Conservation (phyloP, 495 filamentous ascomycete species). For the Podospora appendiculata region DNA sequence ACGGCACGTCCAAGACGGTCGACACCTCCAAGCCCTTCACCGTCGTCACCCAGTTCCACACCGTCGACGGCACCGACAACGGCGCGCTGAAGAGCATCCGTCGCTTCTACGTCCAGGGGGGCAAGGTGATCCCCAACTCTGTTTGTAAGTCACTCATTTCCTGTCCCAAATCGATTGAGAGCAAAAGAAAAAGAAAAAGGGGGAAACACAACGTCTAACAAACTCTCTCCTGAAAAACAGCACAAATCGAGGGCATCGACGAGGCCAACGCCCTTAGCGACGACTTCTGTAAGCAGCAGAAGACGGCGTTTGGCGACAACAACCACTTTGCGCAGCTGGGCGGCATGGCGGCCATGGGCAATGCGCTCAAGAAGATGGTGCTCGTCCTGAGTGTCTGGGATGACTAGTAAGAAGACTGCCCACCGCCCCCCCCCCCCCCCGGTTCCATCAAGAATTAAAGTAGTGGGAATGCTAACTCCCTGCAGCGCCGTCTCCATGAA, state of each 20-base stretch:
- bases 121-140: slow-evolving; percentile 44
- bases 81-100: slow-evolving; percentile 53
- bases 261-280: slow-evolving; percentile 49
- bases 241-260: slow-evolving; percentile 40
- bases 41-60: slow-evolving; percentile 67
- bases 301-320: slow-evolving; percentile 52
- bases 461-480: not conserved
- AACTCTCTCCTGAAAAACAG: slow-evolving; percentile 13
- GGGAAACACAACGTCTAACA: slow-evolving; percentile 13
- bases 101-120: slow-evolving; percentile 59
- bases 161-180: no score
- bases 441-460: not conserved
- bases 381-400: slow-evolving; percentile 66
- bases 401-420: slow-evolving; percentile 43
- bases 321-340: slow-evolving; percentile 47
- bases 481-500: slow-evolving; percentile 50
- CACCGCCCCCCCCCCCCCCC: not conserved
- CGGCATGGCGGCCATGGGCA: slow-evolving; percentile 49
- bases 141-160: slow-evolving; percentile 4
- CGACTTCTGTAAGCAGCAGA: slow-evolving; percentile 51
- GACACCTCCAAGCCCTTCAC: slow-evolving; percentile 56
- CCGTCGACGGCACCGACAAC: slow-evolving; percentile 44
- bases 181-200: no score
- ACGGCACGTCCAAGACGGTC: slow-evolving; percentile 48
- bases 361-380: slow-evolving; percentile 54